Base-by-base conservation (phyloP, 805 yeast species). In the Sugiyamaella lignohabitans region DNA sequence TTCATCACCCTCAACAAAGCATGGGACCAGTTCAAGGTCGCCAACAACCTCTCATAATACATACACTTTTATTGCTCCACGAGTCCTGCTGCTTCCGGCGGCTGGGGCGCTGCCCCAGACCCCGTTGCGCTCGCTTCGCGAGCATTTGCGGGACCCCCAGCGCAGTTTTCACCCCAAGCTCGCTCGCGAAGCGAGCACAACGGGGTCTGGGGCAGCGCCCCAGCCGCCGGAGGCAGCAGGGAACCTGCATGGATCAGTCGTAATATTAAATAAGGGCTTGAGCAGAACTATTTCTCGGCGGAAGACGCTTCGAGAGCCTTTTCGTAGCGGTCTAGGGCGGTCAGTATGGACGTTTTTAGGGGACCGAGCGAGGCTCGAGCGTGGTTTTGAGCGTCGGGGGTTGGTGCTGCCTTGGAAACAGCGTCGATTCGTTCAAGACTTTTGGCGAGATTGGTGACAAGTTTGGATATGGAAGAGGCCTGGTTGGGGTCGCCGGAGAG, bases 1-100 rank as follows among this genome's bases (percentile, higher is more conserved):
- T 93, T 93, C 60, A 84, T 88, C 35, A 73, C 80, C 0, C 69
- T 93, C 51, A 91, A 88, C 63, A 76, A 79, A 55, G 88, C 97
- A 2, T 93, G 99, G 98, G 97, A 87, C 55, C 66, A 63, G 18
- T 88, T 87, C 63, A 84, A 82, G 58, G 67, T 62, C 36, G 75
- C 75, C 47, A 84, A 84, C 59, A 69, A 67, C 23, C 62, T 78
- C 40, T 64, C 49, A 5, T 54, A 40, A 19, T n/a, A n/a, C n/a
- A n/a, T n/a, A n/a, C n/a, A n/a, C n/a, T n/a, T n/a, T n/a, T n/a
- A n/a, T n/a, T n/a, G n/a, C n/a, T n/a, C n/a, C n/a, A n/a, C 34
- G 35, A 47, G 34, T 34, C 23, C 2, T 22, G n/a, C n/a, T n/a
- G n/a, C n/a, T n/a, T n/a, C n/a, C n/a, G n/a, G n/a, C n/a, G n/a